Percentiles rank a stretch among this genome's conserved stretches.
Evolutionary conservation across 2,329 filamentous ascomycete genomes (phyloP).

Genomic region (Cercospora beticola): DNA sequence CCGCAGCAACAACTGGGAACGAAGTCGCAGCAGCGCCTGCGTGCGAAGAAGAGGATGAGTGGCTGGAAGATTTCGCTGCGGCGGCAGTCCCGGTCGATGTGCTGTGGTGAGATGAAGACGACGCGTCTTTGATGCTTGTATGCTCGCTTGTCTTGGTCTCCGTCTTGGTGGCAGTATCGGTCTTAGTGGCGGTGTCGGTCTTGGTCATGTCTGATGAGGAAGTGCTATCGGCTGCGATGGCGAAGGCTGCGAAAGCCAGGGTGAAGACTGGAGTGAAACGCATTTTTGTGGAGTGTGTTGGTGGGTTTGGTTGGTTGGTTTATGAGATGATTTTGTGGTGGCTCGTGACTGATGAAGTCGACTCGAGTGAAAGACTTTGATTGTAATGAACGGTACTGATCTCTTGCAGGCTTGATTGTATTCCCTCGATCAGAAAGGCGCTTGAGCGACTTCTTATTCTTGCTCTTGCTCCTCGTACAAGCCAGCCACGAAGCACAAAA

Average conservation of each 20-base stretch:
- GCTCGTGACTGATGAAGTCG: not conserved
- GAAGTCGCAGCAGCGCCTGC: conserved; percentile 1
- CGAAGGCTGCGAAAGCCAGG: conserved; percentile 1
- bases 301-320: not conserved
- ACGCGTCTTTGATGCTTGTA: not conserved
- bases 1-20: conserved; percentile 1
- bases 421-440: not conserved
- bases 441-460: not conserved
- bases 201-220: not conserved
- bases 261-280: not conserved
- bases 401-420: not conserved
- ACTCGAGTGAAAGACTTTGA: not conserved
- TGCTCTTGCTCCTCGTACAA: not conserved
- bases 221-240: not conserved
- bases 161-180: not conserved
- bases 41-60: not conserved
- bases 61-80: not conserved
- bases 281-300: not conserved
- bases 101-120: not conserved
- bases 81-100: not conserved
- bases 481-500: not conserved
- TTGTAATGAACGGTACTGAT: not conserved
- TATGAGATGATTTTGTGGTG: not conserved
- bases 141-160: not conserved
- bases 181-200: not conserved